These are phyloP conservation scores for Crithidia fasciculata DNA, from an alignment of 208 protist species.

Conservation along the genomic window DNA sequence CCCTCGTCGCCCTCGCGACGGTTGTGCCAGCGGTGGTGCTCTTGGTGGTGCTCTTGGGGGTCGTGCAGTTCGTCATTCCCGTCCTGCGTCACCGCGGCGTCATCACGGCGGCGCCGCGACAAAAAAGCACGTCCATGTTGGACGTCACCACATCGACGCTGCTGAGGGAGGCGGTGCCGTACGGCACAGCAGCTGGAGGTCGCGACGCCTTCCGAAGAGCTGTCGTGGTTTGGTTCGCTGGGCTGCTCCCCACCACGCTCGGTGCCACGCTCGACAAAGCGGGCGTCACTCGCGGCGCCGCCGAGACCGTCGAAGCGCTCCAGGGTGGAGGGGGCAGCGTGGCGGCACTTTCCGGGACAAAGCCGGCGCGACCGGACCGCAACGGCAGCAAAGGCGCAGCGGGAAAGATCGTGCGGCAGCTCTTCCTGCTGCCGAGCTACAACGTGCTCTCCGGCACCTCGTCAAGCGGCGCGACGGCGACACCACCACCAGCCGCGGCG, in stretches of 20 bases:
- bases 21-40: conserved; percentile 7
- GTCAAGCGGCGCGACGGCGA: background rate
- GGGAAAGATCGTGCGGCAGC: conserved; percentile 10
- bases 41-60: background rate
- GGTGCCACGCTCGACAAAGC: conserved; percentile 28
- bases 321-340: background rate
- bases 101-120: background rate
- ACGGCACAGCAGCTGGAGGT: background rate
- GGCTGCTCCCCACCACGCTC: conserved; percentile 13
- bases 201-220: background rate
- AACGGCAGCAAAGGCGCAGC: background rate
- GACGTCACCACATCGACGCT: conserved; percentile 1
- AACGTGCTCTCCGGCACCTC: conserved; percentile 9
- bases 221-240: conserved; percentile 12
- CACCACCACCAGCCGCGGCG: background rate
- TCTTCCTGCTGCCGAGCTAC: conserved; percentile 26
- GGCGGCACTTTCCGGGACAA: background rate
- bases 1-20: background rate
- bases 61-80: conserved; percentile 1
- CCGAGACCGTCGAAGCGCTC: background rate
- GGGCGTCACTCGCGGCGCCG: conserved; percentile 14
- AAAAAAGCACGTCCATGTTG: background rate
- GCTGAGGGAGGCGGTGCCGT: background rate
- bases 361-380: background rate
- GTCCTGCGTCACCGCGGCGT: background rate